Evolutionary conservation across 805 yeast genomes (phyloP).

Genomic region (Isabelozyma pseudorhagii): DNA sequence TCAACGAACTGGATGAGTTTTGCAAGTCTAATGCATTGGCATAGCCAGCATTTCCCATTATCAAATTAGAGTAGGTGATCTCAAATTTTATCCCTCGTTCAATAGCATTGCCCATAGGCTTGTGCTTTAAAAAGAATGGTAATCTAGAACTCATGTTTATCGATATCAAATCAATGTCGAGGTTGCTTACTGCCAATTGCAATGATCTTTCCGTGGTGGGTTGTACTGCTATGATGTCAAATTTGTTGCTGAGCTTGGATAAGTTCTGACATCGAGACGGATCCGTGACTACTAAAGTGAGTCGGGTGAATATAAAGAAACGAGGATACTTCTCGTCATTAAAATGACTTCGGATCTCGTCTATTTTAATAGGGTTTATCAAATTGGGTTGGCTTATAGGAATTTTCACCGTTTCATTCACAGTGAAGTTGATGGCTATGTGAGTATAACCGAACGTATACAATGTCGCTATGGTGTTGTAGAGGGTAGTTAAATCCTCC

Average conservation of each 20-base stretch:
- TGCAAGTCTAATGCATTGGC: constrained; percentile 12
- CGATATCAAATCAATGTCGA: constrained; percentile 81
- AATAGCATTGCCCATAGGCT: constrained; percentile 77
- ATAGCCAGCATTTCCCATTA: constrained; percentile 37
- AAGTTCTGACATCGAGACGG: constrained; percentile 70
- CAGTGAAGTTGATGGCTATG: constrained; percentile 68
- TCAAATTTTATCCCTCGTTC: constrained; percentile 83
- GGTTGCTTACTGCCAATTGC: constrained; percentile 65
- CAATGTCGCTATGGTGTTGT: constrained; percentile 49
- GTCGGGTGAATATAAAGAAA: constrained; percentile 54
- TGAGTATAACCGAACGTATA: constrained; percentile 69
- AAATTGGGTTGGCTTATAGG: constrained; percentile 42
- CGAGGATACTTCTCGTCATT: constrained; percentile 25
- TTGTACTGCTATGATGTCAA: constrained; percentile 78
- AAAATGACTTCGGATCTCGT: constrained; percentile 13
- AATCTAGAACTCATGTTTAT: constrained; percentile 62
- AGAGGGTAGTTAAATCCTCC: constrained; percentile 42
- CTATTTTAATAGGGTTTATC: constrained; percentile 49
- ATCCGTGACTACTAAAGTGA: constrained; percentile 75
- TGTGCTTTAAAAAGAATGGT: constrained; percentile 79
- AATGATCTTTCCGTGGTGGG: constrained; percentile 81
- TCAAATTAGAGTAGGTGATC: constrained; percentile 59
- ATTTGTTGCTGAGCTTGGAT: constrained; percentile 44
- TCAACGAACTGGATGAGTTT: constrained; percentile 19
- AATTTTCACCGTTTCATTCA: constrained; percentile 49